Conservation (phyloP, 208 protist species). For the Trypanosoma boissoni region DNA sequence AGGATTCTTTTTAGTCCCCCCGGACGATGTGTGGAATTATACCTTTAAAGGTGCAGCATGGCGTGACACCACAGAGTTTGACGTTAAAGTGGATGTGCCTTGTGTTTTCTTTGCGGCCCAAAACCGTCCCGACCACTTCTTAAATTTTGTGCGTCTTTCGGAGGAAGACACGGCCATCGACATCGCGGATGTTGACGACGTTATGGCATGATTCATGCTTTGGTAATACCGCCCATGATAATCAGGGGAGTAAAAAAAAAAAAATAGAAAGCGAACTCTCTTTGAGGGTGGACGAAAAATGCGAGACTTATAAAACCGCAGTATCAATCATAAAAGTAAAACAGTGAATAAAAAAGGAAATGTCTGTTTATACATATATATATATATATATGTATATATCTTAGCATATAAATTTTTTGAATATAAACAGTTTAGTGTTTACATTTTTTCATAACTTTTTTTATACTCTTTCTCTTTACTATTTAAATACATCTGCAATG, state of each 20-base stretch:
- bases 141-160: constrained; percentile 76
- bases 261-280: constrained; percentile 1
- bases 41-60: constrained; percentile 79
- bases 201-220: constrained; percentile 13
- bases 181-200: constrained; percentile 57
- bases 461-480: constrained; percentile 12
- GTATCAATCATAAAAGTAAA: too few relatives aligned
- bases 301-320: too few relatives aligned
- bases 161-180: constrained; percentile 46
- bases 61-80: constrained; percentile 73
- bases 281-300: too few relatives aligned
- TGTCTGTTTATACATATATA: too few relatives aligned
- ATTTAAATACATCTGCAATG: neutral
- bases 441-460: constrained; percentile 2
- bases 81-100: constrained; percentile 68
- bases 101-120: constrained; percentile 62
- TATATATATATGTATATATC: too few relatives aligned
- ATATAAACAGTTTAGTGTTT: too few relatives aligned
- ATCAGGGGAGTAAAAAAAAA: constrained; percentile 7
- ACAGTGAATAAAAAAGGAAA: too few relatives aligned
- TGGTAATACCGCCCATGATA: neutral
- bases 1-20: constrained; percentile 81
- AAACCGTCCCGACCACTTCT: constrained; percentile 84
- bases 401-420: too few relatives aligned
- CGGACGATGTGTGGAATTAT: constrained; percentile 81